A percentile compares a stretch with the other conserved stretches of the same genome.
phyloP scores from a whole-genome alignment of 495 filamentous ascomycete genomes.

The Letharia columbiana region DNA sequence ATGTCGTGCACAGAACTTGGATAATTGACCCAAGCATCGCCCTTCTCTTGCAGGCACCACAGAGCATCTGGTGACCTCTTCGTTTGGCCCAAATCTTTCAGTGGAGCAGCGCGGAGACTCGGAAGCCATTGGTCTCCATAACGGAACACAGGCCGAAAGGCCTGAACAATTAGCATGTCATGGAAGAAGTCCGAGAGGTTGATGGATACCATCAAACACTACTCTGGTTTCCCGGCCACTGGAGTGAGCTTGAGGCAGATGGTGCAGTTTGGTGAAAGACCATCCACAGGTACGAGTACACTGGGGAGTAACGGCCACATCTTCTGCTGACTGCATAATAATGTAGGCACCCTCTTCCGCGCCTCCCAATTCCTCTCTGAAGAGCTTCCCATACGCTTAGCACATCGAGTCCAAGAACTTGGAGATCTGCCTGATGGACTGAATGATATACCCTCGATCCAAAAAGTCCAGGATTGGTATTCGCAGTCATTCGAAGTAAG shows the following conservation, averaged over 20 bases:
- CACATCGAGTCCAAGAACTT: conserved; percentile 91
- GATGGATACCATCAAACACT: conserved; percentile 99
- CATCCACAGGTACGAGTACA: conserved; percentile 60
- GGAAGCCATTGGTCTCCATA: conserved; percentile 10
- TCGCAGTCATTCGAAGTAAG: conserved; percentile 97
- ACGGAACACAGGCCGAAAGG: conserved; percentile 29
- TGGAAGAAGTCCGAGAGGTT: conserved; percentile 84
- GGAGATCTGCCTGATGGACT: conserved; percentile 90
- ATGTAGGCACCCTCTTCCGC: conserved; percentile 82
- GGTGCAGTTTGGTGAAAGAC: conserved; percentile 94
- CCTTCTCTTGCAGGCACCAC: not conserved
- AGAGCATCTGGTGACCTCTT: not conserved
- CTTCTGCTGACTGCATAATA: not conserved
- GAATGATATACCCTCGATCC: conserved; percentile 96
- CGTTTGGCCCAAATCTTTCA: not conserved
- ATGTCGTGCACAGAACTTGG: not conserved
- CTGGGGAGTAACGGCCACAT: not conserved
- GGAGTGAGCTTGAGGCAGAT: conserved; percentile 95
- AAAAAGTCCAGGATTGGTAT: conserved; percentile 94
- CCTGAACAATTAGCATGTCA: conserved; percentile 50
- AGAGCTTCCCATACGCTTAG: conserved; percentile 92
- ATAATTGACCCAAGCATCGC: not conserved
- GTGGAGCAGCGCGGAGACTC: not conserved
- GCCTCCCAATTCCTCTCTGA: conserved; percentile 97
- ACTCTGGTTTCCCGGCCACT: conserved; percentile 92